Base-by-base conservation (phyloP, 2,329 filamentous ascomycete genomes). In the Neonectria sp. region DNA sequence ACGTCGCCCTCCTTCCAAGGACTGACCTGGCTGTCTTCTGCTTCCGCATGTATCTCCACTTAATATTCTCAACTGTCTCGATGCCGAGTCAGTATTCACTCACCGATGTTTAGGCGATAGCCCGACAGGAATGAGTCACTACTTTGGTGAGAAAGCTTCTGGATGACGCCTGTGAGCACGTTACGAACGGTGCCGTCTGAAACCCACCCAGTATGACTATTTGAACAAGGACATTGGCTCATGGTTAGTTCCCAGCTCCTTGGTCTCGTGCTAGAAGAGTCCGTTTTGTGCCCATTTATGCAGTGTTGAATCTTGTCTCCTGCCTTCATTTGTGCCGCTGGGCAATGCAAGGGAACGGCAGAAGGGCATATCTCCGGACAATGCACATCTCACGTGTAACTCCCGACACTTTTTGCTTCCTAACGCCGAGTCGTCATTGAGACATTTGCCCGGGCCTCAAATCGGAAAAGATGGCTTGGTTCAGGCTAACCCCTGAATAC, bases 271-370 rank as follows among this genome's bases (percentile, higher is more conserved):
- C 55, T 53, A 59, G 46, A 40, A 15, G 25, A 25, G 48, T 21
- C 43, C 37, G 37, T 35, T 49, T 13, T 49, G 43, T 33, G 45
- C 12, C 33, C 45, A 61, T 46, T 46, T 24, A 60, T 65, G 63
- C 63, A 51, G 15, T n/a, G 51, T 33, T 45, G 43, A 61, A 65
- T 61, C 43, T 52, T 63, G 43, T 52, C 52, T 43, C 43, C 27
- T 25, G 37, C 5, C 25, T 45, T 7, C 17, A 37, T 45, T 27
- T n/a, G 15, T 51, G 33, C 46, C 43, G 35, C 31, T 31, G 31
- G 21, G 40, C 43, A 51, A 56, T 59, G 45, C 61, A 45, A 53
- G 51, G n/a, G 51, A 21, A 35, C 51, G 17, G 29, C 29, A 35
- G n/a, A n/a, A 21, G 11, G n/a, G 49, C 29, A 21, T 9, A 12